Evolutionary conservation across 225 moss, liverwort and hornwort genomes (phyloP).

Genomic region (Antitrichia curtipendula): DNA sequence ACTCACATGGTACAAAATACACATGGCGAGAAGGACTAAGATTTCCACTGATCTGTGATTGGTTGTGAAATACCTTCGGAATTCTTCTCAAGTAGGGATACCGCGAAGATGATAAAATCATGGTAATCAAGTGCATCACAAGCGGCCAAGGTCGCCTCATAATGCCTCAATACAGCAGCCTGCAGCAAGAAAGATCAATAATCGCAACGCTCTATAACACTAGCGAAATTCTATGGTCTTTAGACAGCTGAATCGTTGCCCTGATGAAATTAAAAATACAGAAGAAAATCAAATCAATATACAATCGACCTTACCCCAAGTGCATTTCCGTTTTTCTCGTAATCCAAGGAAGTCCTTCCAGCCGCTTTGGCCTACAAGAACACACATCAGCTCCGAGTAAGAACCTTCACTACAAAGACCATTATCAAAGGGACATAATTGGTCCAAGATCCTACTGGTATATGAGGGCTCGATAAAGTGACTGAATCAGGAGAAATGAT

Average conservation of each 20-base stretch:
- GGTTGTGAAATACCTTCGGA: constrained; percentile 33
- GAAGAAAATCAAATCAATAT: neutral
- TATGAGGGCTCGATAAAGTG: neutral
- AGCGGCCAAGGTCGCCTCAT: constrained; percentile 66
- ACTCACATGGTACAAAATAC: neutral
- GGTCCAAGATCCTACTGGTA: neutral
- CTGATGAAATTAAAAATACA: neutral
- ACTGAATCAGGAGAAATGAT: neutral
- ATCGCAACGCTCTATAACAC: neutral
- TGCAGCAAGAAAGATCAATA: constrained; percentile 7
- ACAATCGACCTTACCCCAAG: constrained; percentile 46
- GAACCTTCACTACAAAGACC: neutral
- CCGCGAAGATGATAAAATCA: constrained; percentile 76
- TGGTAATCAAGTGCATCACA: constrained; percentile 98
- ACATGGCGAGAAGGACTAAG: neutral
- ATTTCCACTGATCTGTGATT: neutral
- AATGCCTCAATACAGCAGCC: constrained; percentile 73
- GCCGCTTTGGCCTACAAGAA: constrained; percentile 72
- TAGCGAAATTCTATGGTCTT: neutral
- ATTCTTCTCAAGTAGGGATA: constrained; percentile 45
- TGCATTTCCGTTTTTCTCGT: constrained; percentile 44
- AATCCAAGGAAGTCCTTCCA: constrained; percentile 60
- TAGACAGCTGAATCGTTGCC: neutral
- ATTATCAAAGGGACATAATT: neutral
- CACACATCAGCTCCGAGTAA: neutral